These are phyloP conservation scores for Linnemannia elongata DNA, from an alignment of 192 early-diverging fungal species.

Conservation along the genomic window DNA sequence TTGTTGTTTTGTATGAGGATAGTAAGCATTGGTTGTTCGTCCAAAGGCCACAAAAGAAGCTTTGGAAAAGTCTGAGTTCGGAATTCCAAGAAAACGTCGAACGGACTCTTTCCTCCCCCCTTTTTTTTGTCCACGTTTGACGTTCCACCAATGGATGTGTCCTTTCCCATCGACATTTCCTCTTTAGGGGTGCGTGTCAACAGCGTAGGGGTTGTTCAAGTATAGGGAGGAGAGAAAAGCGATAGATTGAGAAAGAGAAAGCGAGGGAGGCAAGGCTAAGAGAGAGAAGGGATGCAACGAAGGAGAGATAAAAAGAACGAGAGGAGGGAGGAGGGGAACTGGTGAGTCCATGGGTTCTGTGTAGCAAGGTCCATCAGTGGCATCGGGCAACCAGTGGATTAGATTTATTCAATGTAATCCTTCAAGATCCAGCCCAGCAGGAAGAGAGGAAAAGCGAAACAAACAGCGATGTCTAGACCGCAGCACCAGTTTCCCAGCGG, in stretches of 20 bases:
- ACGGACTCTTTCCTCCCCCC: neutral
- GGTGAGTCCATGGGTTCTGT: too few species aligned
- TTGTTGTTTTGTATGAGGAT: too few species aligned
- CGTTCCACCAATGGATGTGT: neutral
- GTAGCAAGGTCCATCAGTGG: too few species aligned
- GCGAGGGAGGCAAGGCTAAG: too few species aligned
- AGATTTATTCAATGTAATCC: too few species aligned
- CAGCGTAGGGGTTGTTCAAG: neutral
- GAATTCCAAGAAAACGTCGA: neutral
- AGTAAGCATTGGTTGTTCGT: too few species aligned
- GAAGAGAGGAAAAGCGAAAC: neutral
- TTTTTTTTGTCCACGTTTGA: neutral
- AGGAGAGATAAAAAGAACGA: too few species aligned
- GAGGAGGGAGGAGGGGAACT: too few species aligned
- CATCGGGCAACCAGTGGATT: too few species aligned
- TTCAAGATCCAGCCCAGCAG: too few species aligned
- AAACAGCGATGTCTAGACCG: neutral
- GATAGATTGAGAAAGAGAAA: neutral
- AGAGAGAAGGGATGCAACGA: too few species aligned
- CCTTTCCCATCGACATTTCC: neutral
- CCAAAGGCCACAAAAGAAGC: neutral
- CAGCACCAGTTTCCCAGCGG: neutral
- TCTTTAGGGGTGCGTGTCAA: neutral
- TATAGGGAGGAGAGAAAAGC: neutral
- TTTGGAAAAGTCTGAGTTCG: neutral